Base-by-base conservation (phyloP, 78 protist species). In the Planoprotostelium fungivorum region DNA sequence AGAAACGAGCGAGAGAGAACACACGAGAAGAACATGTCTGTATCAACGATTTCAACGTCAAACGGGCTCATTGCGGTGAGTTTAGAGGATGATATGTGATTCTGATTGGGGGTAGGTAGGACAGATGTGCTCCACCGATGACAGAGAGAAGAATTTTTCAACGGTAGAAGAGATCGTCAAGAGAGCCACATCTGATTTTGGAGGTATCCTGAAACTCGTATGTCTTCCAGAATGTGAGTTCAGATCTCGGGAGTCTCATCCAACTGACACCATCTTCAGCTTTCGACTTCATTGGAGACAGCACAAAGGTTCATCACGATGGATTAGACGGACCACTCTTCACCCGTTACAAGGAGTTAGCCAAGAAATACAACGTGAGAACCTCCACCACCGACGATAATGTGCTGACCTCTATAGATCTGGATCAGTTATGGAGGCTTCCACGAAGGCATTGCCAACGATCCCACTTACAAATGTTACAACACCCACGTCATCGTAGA, bases 211-310 rank as follows among this genome's bases (percentile, higher is more conserved):
- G 34, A 38, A 38, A 83, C 1, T 31, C 28, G 31, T 88, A 63
- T 92, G 94, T 89, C 29, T 92, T 29, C 94, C 94, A 86, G 94
- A 92, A 87, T 36, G 63, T 93, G 92, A 89, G 31, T 93, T 93
- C 34, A 87, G 37, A 5, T 1, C 37, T 37, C 91, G 92, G 29
- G 90, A 90, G 29, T 51, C 36, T 0, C 9, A 90, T 87, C 93
- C 63, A 87, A 38, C 88, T 1, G 95, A 93, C 38, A n/a, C n/a
- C n/a, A n/a, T 90, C 92, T 25, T 37, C 16, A 85, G 87, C 36
- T 37, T 85, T 36, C 16, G 87, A 36, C 87, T 35, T 85, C 87
- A 37, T 37, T 85, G 37, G 36, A 16, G 37, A 85, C 87, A 85
- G 37, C 36, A 37, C 36, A 28, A 31, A 90, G 28, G 93, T 90